Conservation (phyloP, 495 filamentous ascomycete species). For the Ramalina peruviana region DNA sequence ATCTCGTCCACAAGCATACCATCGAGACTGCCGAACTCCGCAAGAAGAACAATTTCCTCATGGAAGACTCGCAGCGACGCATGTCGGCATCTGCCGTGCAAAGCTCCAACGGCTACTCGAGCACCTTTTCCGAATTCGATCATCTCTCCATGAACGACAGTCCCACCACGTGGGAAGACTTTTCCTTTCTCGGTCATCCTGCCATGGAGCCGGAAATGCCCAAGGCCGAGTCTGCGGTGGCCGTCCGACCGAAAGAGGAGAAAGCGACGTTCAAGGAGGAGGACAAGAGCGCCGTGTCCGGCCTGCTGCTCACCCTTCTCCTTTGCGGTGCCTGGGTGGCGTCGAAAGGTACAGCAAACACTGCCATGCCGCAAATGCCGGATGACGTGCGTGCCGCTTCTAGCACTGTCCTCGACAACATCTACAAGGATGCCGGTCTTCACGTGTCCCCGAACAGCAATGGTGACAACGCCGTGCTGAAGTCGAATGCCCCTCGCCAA, state of each 20-base stretch:
- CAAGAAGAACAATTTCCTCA: constrained; percentile 85
- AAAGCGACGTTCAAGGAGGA: constrained; percentile 35
- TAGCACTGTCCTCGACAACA: constrained; percentile 74
- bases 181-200: constrained; percentile 52
- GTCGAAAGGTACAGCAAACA: constrained; percentile 55
- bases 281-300: constrained; percentile 49
- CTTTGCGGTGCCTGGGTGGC: constrained; percentile 94
- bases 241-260: constrained; percentile 41
- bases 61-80: constrained; percentile 68
- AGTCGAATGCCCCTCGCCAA: constrained; percentile 24
- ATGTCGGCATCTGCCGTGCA: constrained; percentile 41
- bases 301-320: constrained; percentile 68
- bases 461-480: constrained; percentile 19
- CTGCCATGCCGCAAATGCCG: constrained; percentile 67
- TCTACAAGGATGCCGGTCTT: constrained; percentile 68
- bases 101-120: constrained; percentile 46
- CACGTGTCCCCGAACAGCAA: constrained; percentile 6
- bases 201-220: constrained; percentile 33
- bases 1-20: constrained; percentile 77
- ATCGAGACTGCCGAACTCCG: constrained; percentile 88
- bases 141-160: constrained; percentile 60
- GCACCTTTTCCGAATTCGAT: constrained; percentile 69
- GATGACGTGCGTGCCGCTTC: constrained; percentile 90
- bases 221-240: constrained; percentile 23
- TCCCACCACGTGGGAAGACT: constrained; percentile 55